Conservation (phyloP, 1,284 basidiomycete species). For the Cutaneotrichosporon mucoides region DNA sequence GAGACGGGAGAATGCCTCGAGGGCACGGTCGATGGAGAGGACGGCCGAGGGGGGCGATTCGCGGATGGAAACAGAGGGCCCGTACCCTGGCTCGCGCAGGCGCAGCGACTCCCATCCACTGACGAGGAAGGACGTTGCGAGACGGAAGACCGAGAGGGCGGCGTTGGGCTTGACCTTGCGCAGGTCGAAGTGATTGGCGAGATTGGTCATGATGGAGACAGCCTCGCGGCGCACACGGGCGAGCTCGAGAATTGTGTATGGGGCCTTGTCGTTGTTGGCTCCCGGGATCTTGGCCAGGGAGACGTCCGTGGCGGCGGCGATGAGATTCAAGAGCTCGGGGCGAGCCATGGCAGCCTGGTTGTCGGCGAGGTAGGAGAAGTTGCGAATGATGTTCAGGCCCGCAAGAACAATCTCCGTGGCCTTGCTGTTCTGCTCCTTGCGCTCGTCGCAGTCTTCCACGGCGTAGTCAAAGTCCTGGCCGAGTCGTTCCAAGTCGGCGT, state of each 20-base stretch:
- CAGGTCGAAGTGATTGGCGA: constrained; percentile 57
- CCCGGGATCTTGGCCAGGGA: constrained; percentile 51
- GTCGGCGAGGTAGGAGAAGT: constrained; percentile 69
- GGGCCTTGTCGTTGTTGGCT: constrained; percentile 35
- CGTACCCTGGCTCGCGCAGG: constrained; percentile 55
- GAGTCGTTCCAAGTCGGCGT: constrained; percentile 79
- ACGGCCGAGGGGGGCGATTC: constrained; percentile 27
- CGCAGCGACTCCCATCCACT: constrained; percentile 54
- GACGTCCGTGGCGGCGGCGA: constrained; percentile 62
- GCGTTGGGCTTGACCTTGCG: constrained; percentile 46
- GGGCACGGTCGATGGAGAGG: constrained; percentile 53
- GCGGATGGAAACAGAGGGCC: constrained; percentile 22
- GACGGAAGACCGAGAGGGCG: constrained; percentile 59
- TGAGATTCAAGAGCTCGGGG: constrained; percentile 60
- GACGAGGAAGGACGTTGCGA: constrained; percentile 67
- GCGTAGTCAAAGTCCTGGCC: constrained; percentile 79
- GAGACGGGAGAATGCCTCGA: constrained; percentile 77
- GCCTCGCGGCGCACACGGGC: constrained; percentile 73
- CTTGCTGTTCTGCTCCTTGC: constrained; percentile 24
- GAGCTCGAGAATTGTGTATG: constrained; percentile 65
- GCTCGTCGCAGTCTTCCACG: constrained; percentile 54
- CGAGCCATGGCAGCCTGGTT: constrained; percentile 67
- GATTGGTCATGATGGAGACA: constrained; percentile 66
- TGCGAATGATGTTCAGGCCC: constrained; percentile 77
- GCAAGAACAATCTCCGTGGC: constrained; percentile 61